Conservation (phyloP, 2,329 filamentous ascomycete genomes). For the Pseudocercospora musae region DNA sequence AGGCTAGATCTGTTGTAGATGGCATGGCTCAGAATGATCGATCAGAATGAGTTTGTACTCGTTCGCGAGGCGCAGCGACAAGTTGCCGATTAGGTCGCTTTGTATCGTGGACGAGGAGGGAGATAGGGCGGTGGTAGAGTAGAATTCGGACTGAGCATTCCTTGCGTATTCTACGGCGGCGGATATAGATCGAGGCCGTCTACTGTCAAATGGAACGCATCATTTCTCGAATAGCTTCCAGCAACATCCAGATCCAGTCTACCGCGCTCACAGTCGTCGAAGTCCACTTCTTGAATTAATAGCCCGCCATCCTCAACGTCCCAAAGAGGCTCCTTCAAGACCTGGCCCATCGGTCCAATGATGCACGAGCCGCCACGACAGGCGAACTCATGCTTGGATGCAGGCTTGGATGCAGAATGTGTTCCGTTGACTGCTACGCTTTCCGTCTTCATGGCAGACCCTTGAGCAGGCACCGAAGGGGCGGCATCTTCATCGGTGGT, state of each 20-base stretch:
- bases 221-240: constrained; percentile 78
- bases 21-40: background rate
- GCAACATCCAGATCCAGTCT: constrained; percentile 79
- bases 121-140: background rate
- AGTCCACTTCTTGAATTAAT: constrained; percentile 71
- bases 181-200: constrained; percentile 54
- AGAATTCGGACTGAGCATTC: background rate
- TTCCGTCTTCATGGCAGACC: constrained; percentile 3
- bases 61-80: background rate
- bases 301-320: constrained; percentile 66
- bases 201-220: constrained; percentile 59
- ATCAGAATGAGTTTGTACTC: background rate
- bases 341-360: constrained; percentile 73
- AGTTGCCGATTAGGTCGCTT: background rate
- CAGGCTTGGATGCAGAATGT: constrained; percentile 25
- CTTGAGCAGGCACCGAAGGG: constrained; percentile 7
- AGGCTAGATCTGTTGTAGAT: background rate
- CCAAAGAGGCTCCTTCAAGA: constrained; percentile 79
- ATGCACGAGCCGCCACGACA: constrained; percentile 81
- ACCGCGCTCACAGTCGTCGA: constrained; percentile 82
- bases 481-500: constrained; percentile 22
- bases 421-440: constrained; percentile 9
- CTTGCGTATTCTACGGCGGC: background rate
- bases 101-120: background rate
- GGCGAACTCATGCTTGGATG: constrained; percentile 51